Conservation (phyloP, 129 eudicot species). For the Tagetes erecta region DNA sequence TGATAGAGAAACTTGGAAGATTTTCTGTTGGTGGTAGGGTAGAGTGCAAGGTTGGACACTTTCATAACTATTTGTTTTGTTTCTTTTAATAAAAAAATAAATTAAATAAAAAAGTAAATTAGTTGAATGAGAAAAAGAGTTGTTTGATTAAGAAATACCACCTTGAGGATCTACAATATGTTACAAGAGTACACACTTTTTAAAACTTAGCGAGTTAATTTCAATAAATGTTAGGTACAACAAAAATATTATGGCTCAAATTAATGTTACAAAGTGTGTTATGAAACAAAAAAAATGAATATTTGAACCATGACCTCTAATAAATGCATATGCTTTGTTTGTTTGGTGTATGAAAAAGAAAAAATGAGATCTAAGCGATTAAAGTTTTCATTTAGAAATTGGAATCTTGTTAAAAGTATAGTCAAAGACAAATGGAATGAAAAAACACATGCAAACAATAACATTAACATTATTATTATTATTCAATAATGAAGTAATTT, state of each 20-base stretch:
- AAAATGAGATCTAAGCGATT: background rate
- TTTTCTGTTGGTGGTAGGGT: conserved; percentile 38
- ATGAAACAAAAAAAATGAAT: background rate
- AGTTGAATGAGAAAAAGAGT: conserved; percentile 13
- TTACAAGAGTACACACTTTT: background rate
- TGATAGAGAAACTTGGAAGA: conserved; percentile 29
- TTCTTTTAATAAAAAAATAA: conserved; percentile 12
- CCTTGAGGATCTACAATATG: conserved; percentile 5
- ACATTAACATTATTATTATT: background rate
- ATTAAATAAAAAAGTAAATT: conserved; percentile 15
- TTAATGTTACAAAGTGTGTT: background rate
- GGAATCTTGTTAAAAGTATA: background rate
- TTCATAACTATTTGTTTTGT: conserved; percentile 28
- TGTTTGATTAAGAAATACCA: conserved; percentile 34
- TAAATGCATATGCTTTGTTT: background rate
- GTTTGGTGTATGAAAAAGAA: no score
- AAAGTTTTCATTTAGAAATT: background rate
- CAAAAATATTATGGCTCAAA: background rate
- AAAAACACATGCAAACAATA: background rate
- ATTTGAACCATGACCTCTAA: background rate
- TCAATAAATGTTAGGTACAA: background rate
- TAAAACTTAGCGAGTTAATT: background rate
- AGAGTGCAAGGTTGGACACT: conserved; percentile 41
- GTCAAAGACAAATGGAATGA: background rate
- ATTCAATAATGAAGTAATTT: no score